Base-by-base conservation (phyloP, 352 stramenopile species). In the Phytophthora sp. region DNA sequence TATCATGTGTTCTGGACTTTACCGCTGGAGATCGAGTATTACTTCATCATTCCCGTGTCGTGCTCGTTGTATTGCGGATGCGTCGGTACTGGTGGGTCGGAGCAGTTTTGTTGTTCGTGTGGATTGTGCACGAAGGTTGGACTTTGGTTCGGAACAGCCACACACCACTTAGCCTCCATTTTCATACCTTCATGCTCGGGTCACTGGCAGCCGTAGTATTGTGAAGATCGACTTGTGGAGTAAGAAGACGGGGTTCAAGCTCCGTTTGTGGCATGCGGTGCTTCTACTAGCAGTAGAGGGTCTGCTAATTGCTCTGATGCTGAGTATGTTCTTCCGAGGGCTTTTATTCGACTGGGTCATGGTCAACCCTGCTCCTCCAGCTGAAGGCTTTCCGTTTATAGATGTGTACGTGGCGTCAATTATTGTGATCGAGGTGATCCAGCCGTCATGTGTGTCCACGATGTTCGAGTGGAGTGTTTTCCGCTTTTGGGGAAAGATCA, bases 1-100 rank as follows among this genome's bases (percentile, higher is more conserved):
- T 77, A 69, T 26, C 66, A 77, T 41, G 70, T 88, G 12, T 77
- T 88, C 26, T 88, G 79, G 79, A 77, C 79, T 16, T 65, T 88
- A 18, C 76, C 76, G 0, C 56, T 88, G 16, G 71, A 83, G 58
- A 80, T 83, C 30, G 41, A 41, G 30, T 80, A 78, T 59, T 80
- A 83, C 49, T 83, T 77, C 39, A 21, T 78, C 9, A 76, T 83
- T 21, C 71, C 74, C 7, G 49, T 76, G 8, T 83, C 23, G 74
- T 76, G 1, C 16, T 80, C 45, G 49, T 49, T n/a, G 38, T 69
- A 20, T 16, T 76, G 1, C 39, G 45, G 2, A 45, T 76, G 50
- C 42, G 67, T 47, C 54, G 52, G 6, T 42, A 58, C 16, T 82
- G 74, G 68, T 82, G 63, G 67, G 3, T 76, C 9, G 51, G 39